These are phyloP conservation scores for Chytriomyces confervae DNA, from an alignment of 192 early-diverging fungal species.

Conservation along the genomic window DNA sequence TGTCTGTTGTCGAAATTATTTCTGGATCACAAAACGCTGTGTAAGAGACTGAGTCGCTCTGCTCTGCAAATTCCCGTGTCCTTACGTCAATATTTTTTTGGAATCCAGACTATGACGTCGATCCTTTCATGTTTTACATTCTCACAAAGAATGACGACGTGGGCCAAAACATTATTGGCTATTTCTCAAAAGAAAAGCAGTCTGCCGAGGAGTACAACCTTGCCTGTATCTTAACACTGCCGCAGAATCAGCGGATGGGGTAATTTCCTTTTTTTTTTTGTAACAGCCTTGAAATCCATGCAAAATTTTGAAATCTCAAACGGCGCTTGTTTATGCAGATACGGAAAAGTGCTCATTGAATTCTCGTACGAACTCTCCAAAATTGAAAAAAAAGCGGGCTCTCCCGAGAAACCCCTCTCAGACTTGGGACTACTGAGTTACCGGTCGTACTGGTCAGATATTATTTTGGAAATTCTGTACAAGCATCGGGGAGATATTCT, in stretches of 20 bases:
- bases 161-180: constrained; percentile 93
- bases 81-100: background rate
- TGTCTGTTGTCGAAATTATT: constrained; percentile 96
- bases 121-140: constrained; percentile 97
- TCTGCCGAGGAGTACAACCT: constrained; percentile 96
- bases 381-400: constrained; percentile 90
- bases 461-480: constrained; percentile 78
- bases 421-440: constrained; percentile 95
- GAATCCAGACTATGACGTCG: constrained; percentile 85
- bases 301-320: background rate
- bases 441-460: constrained; percentile 94
- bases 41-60: background rate
- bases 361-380: constrained; percentile 98
- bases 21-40: constrained; percentile 97
- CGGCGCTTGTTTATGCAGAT: constrained; percentile 41
- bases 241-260: constrained; percentile 95
- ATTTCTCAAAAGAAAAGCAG: constrained; percentile 99
- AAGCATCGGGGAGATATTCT: constrained; percentile 78
- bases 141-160: constrained; percentile 86
- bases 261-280: background rate
- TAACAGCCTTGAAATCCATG: background rate
- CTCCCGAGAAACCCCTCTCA: constrained; percentile 97
- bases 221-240: constrained; percentile 97
- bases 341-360: constrained; percentile 88
- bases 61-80: background rate